Base-by-base conservation (phyloP, 495 filamentous ascomycete species). In the Penicillium pulvis region DNA sequence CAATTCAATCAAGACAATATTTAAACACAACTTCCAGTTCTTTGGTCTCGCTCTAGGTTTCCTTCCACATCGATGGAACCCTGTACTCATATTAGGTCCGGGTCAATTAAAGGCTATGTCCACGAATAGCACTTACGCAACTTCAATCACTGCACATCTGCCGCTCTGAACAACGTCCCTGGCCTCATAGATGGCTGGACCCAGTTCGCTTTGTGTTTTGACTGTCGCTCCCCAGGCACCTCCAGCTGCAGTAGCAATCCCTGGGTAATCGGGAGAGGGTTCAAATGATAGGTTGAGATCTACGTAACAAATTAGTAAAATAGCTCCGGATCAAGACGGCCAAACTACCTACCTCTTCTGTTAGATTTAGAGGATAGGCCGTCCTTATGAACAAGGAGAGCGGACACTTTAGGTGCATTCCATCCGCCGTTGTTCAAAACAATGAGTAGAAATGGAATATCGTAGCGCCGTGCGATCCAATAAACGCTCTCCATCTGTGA, bases 361-460 rank as follows among this genome's bases (percentile, higher is more conserved):
- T 67, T 65, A 0, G 65, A 55, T 45, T 65, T 67, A 1, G 65
- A 67, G 0, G 62, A 59, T 16, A 67, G 31, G 12, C 90, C 90
- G 23, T 89, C 71, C 1, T 90, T 87, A 60, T 93, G 90, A 7
- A 92, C 90, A 9, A 92, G 83, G 14, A 88, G 76, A 36, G 90
- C 74, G 6, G 86, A 90, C 57, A 80, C 82, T 23, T 83, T 79
- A 1, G 90, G 90, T 0, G 90, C 90, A 56, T 93, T 90, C 90
- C 90, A 93, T 53, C 91, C 91, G 6, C 56, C 56, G 68, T 97
- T 97, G 65, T 96, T 96, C 51, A 97, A 68, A 3, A 97, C 88
- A 57, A 97, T 88, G 0, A 90, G 91, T 53, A 97, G 74, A n/a
- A 94, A 82, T 1, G 92, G 92, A 46, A 96, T 90, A n/a, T 86